phyloP scores from a whole-genome alignment of 2,329 filamentous ascomycete genomes.

The Aspergillus novoparasiticus region DNA sequence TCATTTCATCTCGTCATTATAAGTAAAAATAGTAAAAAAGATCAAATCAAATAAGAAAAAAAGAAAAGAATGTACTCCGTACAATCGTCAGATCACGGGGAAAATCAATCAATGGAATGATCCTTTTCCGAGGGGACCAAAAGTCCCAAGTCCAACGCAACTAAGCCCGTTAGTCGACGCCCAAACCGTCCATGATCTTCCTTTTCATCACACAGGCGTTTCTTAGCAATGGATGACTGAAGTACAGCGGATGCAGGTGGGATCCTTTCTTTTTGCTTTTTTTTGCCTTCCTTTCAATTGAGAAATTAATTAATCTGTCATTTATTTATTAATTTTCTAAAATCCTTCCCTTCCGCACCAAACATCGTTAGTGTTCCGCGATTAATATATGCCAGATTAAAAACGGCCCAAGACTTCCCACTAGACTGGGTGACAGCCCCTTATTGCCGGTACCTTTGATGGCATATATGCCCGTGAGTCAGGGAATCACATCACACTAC shows the following conservation, averaged over 20 bases:
- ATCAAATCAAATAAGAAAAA: background rate
- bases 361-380: background rate
- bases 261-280: background rate
- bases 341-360: background rate
- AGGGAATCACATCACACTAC: too few relatives aligned
- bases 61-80: background rate
- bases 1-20: background rate
- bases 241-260: background rate
- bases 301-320: background rate
- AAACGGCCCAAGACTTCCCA: constrained; percentile 5
- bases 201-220: constrained; percentile 6
- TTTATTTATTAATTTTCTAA: background rate
- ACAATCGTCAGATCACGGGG: background rate
- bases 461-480: background rate
- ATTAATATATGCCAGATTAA: constrained; percentile 9
- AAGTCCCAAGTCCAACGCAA: background rate
- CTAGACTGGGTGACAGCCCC: background rate
- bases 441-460: constrained; percentile 4
- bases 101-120: background rate
- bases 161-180: background rate
- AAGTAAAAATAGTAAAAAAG: too few relatives aligned
- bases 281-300: background rate
- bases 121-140: constrained; percentile 1
- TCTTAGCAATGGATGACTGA: constrained; percentile 3
- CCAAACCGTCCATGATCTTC: constrained; percentile 12